Evolutionary conservation across 495 filamentous ascomycete species (phyloP).

Genomic region (Bacidia rubella): DNA sequence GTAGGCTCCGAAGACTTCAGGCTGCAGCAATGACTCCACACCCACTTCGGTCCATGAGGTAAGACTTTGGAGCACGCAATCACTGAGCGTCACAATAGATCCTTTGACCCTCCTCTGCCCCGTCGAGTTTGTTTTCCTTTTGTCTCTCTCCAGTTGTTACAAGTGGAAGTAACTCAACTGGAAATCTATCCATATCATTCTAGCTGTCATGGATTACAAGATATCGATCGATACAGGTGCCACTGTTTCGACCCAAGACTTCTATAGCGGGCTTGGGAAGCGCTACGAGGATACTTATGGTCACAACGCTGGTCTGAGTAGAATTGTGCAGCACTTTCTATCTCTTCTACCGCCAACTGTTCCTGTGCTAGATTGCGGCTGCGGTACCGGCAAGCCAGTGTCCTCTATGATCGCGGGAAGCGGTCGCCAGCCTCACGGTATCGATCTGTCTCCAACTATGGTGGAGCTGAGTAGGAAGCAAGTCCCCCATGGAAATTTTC

Average conservation of each 20-base stretch:
- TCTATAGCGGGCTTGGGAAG: conserved; percentile 35
- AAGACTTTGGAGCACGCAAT: no score
- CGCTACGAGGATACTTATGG: conserved; percentile 22
- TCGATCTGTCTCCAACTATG: conserved; percentile 25
- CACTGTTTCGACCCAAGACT: conserved; percentile 62
- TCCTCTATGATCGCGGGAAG: conserved; percentile 20
- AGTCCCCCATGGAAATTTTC: conserved; percentile 22
- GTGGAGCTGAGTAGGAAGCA: conserved; percentile 19
- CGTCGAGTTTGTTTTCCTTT: no score
- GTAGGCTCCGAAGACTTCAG: no score
- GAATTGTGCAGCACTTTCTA: conserved; percentile 9
- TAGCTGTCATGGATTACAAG: no score
- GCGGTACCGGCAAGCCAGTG: conserved; percentile 29
- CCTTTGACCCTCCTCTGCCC: no score
- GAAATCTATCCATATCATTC: no score
- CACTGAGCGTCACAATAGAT: no score
- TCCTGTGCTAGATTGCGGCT: conserved; percentile 34
- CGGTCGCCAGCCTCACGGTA: conserved; percentile 24
- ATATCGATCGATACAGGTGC: no score
- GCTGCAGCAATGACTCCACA: no score
- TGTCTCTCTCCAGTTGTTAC: no score
- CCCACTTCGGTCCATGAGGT: no score
- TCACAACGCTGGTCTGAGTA: conserved; percentile 16
- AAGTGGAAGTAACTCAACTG: no score
- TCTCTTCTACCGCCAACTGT: conserved; percentile 7